A percentile compares a stretch with the other conserved stretches of the same genome.
phyloP scores from a whole-genome alignment of 345 rosid species.

The Populus pruinosa region DNA sequence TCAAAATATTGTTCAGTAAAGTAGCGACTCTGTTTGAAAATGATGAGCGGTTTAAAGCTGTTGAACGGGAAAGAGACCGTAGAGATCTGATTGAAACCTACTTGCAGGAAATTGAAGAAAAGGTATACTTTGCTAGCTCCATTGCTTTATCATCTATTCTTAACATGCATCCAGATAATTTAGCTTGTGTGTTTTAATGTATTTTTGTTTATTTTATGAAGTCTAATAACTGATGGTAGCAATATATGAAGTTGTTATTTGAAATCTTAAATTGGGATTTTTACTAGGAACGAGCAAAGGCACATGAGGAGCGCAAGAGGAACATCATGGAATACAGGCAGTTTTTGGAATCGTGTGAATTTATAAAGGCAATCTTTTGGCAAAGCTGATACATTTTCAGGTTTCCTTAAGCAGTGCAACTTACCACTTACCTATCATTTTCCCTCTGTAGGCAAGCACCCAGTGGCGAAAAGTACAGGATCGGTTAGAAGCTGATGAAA shows the following conservation, averaged over 20 bases:
- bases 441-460: conserved; percentile 58
- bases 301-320: conserved; percentile 70
- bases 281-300: conserved; percentile 69
- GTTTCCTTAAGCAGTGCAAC: conserved; percentile 4
- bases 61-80: conserved; percentile 90
- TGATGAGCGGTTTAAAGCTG: conserved; percentile 79
- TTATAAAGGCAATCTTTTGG: conserved; percentile 63
- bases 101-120: conserved; percentile 60
- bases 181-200: neutral
- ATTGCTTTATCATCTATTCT: neutral
- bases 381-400: conserved; percentile 2
- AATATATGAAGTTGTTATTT: neutral
- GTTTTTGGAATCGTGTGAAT: conserved; percentile 82
- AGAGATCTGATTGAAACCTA: conserved; percentile 74
- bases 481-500: conserved; percentile 83
- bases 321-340: conserved; percentile 64
- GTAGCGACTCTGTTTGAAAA: conserved; percentile 62
- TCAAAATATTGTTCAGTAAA: conserved; percentile 59
- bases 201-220: neutral
- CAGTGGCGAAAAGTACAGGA: conserved; percentile 99
- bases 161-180: neutral
- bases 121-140: conserved; percentile 42
- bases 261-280: conserved; percentile 18
- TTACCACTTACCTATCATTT: conserved; percentile 15
- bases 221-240: neutral